Evolutionary conservation across 192 early-diverging fungal genomes (phyloP), one percentile per base, ranked within the genome.

Genomic region (Dispira simplex): DNA sequence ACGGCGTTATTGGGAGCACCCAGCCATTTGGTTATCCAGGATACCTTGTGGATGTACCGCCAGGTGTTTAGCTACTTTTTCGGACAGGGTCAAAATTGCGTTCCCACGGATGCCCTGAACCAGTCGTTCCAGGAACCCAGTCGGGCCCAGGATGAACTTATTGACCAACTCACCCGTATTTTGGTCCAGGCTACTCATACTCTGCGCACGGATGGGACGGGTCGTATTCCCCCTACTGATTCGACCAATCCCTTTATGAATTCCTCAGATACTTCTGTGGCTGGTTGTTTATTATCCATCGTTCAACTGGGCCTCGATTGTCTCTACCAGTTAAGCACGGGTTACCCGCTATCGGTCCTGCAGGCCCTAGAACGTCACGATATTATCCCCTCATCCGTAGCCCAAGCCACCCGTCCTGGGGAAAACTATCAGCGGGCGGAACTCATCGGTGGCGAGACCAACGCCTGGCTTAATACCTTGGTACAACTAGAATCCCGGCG

Each of bases 41-140:
- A 60, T 21, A 60, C 58, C 8, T 32, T 60, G 58, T 44, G 58
- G 58, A 28, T 60, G 10, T 60, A 60, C 58, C 58, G 44, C 14
- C 26, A 14, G 32, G 58, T 60, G 39, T 60, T 60, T 27, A 21
- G 39, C 32, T 44, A 60, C 21, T 60, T 60, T 44, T 60, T 60
- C 21, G 43, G 58, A 11, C 14, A 16, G 21, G 32, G 32, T 6
- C 32, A 39, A 39, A 39, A 39, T 39, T 5, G 18, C 4, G 18
- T 4, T 16, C 18, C 16, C 8, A 20, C 21, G 58, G 58, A 60
- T 44, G 32, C 13, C 8, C 14, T 60, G 14, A 21, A 20, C 14
- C 16, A 18, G 9, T 16, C 58, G 6, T 14, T 44, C 18, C 27
- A 14, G 16, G 54, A 56, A 26, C 12, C 54, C 2, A 26, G 20